Evolutionary conservation across 179 eudicot species (phyloP), one percentile per base, ranked within the genome.

Genomic region (Actinidia chinensis): DNA sequence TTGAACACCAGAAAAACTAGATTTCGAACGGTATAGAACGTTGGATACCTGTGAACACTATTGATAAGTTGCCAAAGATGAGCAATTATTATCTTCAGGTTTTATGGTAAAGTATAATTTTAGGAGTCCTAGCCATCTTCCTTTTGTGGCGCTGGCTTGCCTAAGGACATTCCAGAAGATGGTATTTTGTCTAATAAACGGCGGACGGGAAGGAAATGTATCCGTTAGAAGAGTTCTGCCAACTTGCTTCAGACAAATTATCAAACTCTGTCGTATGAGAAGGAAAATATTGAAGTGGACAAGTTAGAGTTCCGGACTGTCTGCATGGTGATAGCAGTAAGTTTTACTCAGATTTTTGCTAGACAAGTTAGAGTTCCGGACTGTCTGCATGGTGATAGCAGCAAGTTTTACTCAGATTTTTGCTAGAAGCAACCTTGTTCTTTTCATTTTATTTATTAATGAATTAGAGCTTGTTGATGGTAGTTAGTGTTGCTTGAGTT

Each of bases 131-230:
- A 5, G 47, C 75, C 28, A 54, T 68, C n/a, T n/a, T 48, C 51
- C 56, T 33, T 73, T 58, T 76, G 55, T 79, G 72, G 56, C 84
- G 75, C 80, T 94, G 97, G 88, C 65, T 82, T 82, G 61, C 59
- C 83, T 48, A 76, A 86, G 86, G 79, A 71, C 88, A 76, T 81
- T 79, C 36, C 79, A 51, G 82, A 85, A 69, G 83, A 83, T 85
- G 89, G 81, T 78, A 80, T 64, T 79, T 78, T 80, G 59, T 78
- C 81, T 79, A 80, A 82, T 18, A 92, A 89, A 15, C 89, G 82
- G 13, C 87, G 84, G 75, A 64, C 82, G 66, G 91, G 86, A 78
- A 87, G 92, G 84, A 92, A 84, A 86, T 84, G 92, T 77, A 89
- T 84, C 78, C 89, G 97, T 48, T 83, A 80, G 59, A 89, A 81